These are phyloP conservation scores for Brassica incana DNA, from an alignment of 345 rosid genomes.

Conservation along the genomic window DNA sequence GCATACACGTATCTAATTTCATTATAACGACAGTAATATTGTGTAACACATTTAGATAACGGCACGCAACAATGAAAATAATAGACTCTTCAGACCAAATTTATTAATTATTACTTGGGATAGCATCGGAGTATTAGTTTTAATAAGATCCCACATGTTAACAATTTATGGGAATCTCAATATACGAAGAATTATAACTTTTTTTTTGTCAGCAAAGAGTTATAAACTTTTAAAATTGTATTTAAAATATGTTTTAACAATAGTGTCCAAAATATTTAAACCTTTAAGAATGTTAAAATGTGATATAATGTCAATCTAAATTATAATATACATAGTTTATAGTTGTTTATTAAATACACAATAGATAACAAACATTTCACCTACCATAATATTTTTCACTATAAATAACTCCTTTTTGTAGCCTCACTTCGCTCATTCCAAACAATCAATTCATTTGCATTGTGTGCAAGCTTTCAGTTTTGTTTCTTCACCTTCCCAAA, in stretches of 20 bases:
- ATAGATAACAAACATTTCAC: conserved; percentile 18
- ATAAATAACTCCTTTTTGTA: conserved; percentile 35
- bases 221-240: not conserved
- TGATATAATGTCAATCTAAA: no score
- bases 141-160: not conserved
- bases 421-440: conserved; percentile 32
- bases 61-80: conserved; percentile 11
- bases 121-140: not conserved
- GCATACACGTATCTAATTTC: not conserved
- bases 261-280: no score
- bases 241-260: not conserved
- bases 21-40: not conserved
- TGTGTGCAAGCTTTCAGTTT: conserved; percentile 5
- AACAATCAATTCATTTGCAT: conserved; percentile 37
- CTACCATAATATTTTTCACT: conserved; percentile 23
- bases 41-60: conserved; percentile 13
- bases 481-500: conserved; percentile 6
- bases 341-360: not conserved
- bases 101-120: not conserved
- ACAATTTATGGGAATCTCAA: not conserved
- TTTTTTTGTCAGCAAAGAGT: not conserved
- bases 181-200: not conserved
- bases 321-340: not conserved
- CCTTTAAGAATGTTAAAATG: no score
- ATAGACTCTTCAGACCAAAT: not conserved